Evolutionary conservation across 2,329 filamentous ascomycete genomes (phyloP).

Genomic region (Thelonectria blattea): DNA sequence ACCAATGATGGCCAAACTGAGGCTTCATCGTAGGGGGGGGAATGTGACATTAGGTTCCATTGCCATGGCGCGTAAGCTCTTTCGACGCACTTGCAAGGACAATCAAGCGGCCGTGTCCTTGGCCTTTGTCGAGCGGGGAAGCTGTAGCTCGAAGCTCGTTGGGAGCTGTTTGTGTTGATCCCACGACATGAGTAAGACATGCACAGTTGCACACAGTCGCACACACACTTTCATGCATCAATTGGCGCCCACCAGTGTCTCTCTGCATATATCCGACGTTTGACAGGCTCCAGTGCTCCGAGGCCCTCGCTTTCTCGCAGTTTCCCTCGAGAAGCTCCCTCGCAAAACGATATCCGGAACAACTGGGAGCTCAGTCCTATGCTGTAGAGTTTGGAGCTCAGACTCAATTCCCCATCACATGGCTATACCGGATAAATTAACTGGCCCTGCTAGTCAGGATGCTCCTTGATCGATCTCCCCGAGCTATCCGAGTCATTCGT

Average conservation of each 20-base stretch:
- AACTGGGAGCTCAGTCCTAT: neutral
- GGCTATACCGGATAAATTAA: slow-evolving; percentile 27
- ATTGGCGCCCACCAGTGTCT: neutral
- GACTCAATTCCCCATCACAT: slow-evolving; percentile 12
- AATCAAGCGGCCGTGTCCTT: neutral
- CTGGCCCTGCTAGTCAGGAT: slow-evolving; percentile 13
- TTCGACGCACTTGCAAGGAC: neutral
- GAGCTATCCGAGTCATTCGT: slow-evolving; percentile 14
- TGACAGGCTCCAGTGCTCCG: neutral
- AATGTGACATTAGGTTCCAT: slow-evolving; percentile 29
- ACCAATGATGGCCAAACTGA: slow-evolving; percentile 30
- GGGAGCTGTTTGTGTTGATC: slow-evolving; percentile 1
- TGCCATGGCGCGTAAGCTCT: slow-evolving; percentile 17
- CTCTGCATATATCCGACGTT: neutral
- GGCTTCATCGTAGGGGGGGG: slow-evolving; percentile 19
- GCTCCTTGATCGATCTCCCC: slow-evolving; percentile 32
- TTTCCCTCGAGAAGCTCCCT: neutral
- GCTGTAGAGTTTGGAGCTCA: neutral
- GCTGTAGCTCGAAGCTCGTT: slow-evolving; percentile 8
- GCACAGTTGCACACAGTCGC: no score
- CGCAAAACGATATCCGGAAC: slow-evolving; percentile 24
- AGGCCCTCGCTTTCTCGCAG: neutral
- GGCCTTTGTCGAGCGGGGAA: slow-evolving; percentile 7
- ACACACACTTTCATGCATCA: neutral
- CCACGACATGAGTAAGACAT: neutral